Percentiles rank a stretch among this genome's conserved stretches.
Conservation (phyloP, 306 rosid genomes). For the Oemleria cerasiformis region DNA sequence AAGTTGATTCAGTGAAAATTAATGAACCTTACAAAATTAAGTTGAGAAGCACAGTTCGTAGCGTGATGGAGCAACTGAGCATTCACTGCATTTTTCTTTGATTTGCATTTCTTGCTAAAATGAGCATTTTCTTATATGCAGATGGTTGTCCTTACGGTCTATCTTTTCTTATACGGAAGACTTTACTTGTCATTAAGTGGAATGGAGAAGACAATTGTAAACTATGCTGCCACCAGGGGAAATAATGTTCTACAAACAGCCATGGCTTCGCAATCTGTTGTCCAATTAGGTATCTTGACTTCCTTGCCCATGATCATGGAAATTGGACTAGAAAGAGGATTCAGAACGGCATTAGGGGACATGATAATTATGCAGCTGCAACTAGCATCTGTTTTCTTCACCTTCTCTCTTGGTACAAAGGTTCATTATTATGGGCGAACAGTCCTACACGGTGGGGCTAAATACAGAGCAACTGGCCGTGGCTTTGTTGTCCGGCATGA, state of each 20-base stretch:
- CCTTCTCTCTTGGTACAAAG: constrained; percentile 91
- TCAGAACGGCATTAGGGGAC: constrained; percentile 81
- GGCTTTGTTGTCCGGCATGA: constrained; percentile 97
- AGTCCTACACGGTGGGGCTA: constrained; percentile 91
- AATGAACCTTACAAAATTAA: background rate
- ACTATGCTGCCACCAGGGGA: constrained; percentile 63
- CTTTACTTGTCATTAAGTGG: constrained; percentile 93
- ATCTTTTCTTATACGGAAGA: constrained; percentile 77
- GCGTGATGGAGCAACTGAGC: background rate
- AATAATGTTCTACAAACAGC: constrained; percentile 58
- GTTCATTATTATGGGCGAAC: constrained; percentile 91
- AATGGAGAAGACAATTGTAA: constrained; percentile 66
- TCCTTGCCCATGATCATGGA: constrained; percentile 98
- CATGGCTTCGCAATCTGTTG: constrained; percentile 78
- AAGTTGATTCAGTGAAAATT: constrained; percentile 5
- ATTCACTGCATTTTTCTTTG: background rate
- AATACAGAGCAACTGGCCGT: constrained; percentile 98
- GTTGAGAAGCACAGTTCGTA: background rate
- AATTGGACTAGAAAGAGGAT: constrained; percentile 96
- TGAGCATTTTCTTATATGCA: constrained; percentile 32
- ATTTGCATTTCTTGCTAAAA: background rate
- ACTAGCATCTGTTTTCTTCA: constrained; percentile 94
- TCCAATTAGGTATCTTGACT: constrained; percentile 82
- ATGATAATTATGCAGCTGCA: constrained; percentile 84
- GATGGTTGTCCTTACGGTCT: constrained; percentile 76